Percentiles rank a stretch among this genome's conserved stretches.
Evolutionary conservation across 352 stramenopile species (phyloP).

Genomic region (Pythium apleroticum): DNA sequence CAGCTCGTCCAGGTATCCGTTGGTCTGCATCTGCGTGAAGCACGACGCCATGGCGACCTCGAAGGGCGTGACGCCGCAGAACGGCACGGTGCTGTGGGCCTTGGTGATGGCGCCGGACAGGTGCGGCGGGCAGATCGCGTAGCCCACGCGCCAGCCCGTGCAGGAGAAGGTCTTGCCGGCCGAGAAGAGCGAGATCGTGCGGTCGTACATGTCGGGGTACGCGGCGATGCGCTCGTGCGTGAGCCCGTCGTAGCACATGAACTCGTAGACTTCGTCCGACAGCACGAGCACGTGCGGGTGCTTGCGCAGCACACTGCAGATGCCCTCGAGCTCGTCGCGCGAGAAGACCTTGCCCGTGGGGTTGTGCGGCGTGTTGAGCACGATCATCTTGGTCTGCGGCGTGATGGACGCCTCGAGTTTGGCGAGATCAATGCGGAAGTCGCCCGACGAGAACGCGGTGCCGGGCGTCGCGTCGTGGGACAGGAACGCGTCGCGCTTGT

Average conservation of each 20-base stretch:
- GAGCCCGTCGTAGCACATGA: slow-evolving; percentile 91
- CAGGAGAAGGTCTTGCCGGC: slow-evolving; percentile 93
- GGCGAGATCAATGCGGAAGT: slow-evolving; percentile 85
- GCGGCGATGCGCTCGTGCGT: slow-evolving; percentile 67
- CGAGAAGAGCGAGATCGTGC: slow-evolving; percentile 92
- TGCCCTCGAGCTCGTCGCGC: slow-evolving; percentile 89
- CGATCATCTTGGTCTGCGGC: slow-evolving; percentile 91
- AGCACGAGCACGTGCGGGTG: slow-evolving; percentile 93
- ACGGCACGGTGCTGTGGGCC: slow-evolving; percentile 86
- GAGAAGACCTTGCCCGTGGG: slow-evolving; percentile 98
- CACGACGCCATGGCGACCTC: slow-evolving; percentile 91
- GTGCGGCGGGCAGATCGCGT: slow-evolving; percentile 63
- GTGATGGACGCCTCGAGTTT: slow-evolving; percentile 89
- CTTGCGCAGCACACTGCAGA: slow-evolving; percentile 82
- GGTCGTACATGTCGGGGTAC: slow-evolving; percentile 84
- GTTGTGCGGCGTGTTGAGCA: slow-evolving; percentile 99
- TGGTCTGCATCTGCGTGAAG: slow-evolving; percentile 87
- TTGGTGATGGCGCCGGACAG: slow-evolving; percentile 66
- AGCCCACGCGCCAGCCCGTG: slow-evolving; percentile 93
- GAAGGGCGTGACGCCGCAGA: slow-evolving; percentile 94
- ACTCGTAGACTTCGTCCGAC: slow-evolving; percentile 99
- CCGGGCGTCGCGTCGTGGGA: slow-evolving; percentile 17
- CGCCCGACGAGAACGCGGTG: slow-evolving; percentile 56
- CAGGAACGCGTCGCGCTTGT: slow-evolving; percentile 48
- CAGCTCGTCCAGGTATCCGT: slow-evolving; percentile 83